A percentile compares a stretch with the other conserved stretches of the same genome.
Evolutionary conservation across 768 basidiomycete genomes (phyloP).

Genomic region (Tylopilus rubrobrunneus): DNA sequence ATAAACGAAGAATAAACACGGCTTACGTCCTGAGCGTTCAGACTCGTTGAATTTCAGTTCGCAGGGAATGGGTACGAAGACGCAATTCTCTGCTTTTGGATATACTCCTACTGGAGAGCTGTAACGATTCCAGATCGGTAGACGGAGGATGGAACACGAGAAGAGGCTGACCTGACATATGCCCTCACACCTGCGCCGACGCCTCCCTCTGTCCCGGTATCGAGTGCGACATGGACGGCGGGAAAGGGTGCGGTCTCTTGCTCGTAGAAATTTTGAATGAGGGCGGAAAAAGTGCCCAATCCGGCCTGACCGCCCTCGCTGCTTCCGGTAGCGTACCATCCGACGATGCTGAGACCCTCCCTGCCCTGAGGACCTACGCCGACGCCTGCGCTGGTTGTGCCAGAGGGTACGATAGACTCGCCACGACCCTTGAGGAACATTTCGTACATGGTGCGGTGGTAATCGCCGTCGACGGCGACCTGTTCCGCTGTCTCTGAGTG

Average conservation of each 20-base stretch:
- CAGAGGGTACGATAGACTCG: conserved; percentile 36
- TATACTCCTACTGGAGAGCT: conserved; percentile 86
- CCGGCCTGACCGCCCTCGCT: conserved; percentile 30
- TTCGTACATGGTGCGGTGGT: conserved; percentile 91
- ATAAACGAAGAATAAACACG: neutral
- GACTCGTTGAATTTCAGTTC: conserved; percentile 77
- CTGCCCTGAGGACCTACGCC: conserved; percentile 21
- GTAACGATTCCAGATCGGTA: conserved; percentile 4
- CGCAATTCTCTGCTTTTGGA: conserved; percentile 92
- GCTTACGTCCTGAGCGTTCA: conserved; percentile 83
- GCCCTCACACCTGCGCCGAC: conserved; percentile 76
- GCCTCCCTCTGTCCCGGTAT: conserved; percentile 71
- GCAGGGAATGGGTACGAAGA: conserved; percentile 90
- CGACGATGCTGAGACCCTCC: conserved; percentile 87
- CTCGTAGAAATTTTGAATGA: conserved; percentile 97
- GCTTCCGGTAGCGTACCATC: conserved; percentile 88
- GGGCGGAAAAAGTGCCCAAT: conserved; percentile 90
- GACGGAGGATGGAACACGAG: conserved; percentile 4
- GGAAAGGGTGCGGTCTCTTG: conserved; percentile 86
- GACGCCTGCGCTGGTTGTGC: conserved; percentile 12
- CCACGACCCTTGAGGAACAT: conserved; percentile 62
- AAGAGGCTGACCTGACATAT: conserved; percentile 65
- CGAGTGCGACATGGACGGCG: conserved; percentile 87
- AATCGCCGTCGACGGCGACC: conserved; percentile 95
- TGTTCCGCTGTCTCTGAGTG: conserved; percentile 91